phyloP scores from a whole-genome alignment of 352 stramenopile species.

The Globisporangium uncinulatum region DNA sequence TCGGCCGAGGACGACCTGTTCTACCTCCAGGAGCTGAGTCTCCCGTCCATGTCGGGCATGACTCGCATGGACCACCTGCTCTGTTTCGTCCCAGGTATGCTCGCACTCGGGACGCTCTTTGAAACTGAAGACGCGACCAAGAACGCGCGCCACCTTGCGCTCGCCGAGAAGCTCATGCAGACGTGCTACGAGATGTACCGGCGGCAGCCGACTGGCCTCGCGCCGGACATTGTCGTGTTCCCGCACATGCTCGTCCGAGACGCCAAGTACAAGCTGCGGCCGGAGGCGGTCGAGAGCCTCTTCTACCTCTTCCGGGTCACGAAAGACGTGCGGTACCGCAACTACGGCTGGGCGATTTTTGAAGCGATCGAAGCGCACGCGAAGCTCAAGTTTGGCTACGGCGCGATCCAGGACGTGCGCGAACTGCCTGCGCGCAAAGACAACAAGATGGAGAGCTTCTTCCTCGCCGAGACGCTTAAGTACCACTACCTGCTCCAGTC shows the following conservation, averaged over 20 bases:
- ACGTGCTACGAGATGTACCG: constrained; percentile 96
- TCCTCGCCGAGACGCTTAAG: constrained; percentile 98
- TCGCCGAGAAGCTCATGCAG: constrained; percentile 88
- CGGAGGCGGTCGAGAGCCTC: constrained; percentile 94
- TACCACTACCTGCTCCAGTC: constrained; percentile 96
- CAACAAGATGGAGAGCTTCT: constrained; percentile 98
- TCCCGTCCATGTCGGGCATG: constrained; percentile 34
- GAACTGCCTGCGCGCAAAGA: constrained; percentile 55
- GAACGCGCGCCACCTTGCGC: constrained; percentile 78
- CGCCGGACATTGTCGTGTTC: constrained; percentile 92
- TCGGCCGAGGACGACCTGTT: constrained; percentile 56
- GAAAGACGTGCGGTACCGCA: constrained; percentile 90
- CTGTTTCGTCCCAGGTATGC: constrained; percentile 93
- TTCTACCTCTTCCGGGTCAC: constrained; percentile 96
- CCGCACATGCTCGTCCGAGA: constrained; percentile 47
- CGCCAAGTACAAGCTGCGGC: constrained; percentile 91
- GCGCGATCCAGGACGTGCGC: constrained; percentile 45
- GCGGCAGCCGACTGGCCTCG: constrained; percentile 87
- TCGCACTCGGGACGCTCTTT: constrained; percentile 90
- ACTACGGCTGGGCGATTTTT: constrained; percentile 96
- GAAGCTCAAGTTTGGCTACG: constrained; percentile 88
- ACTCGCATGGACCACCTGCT: constrained; percentile 95
- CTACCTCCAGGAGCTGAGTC: constrained; percentile 52
- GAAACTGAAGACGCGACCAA: constrained; percentile 52
- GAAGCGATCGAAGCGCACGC: constrained; percentile 90